A percentile compares a stretch with the other conserved stretches of the same genome.
These are phyloP conservation scores for Penicillium pulvis DNA, from an alignment of 495 filamentous ascomycete species.

Conservation along the genomic window DNA sequence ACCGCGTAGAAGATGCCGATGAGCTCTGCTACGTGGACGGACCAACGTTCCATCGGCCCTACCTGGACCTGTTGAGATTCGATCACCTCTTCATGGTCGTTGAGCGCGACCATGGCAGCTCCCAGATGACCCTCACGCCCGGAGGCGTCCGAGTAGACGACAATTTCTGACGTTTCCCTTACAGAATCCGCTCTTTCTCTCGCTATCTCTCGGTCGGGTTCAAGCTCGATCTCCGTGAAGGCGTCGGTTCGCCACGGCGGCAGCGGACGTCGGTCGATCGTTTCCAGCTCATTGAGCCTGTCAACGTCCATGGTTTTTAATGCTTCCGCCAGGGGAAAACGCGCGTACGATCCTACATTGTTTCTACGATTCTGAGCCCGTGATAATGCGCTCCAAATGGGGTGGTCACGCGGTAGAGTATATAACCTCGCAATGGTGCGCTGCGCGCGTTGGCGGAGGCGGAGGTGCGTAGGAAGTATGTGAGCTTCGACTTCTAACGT, in stretches of 20 bases:
- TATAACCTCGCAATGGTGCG: conserved; percentile 8
- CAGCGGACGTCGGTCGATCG: conserved; percentile 23
- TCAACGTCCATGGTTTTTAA: conserved; percentile 17
- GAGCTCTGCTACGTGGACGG: conserved; percentile 26
- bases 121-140: conserved; percentile 20
- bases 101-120: conserved; percentile 12
- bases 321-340: conserved; percentile 22
- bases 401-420: conserved; percentile 17
- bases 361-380: conserved; percentile 17
- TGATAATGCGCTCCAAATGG: conserved; percentile 11
- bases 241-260: conserved; percentile 20
- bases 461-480: conserved; percentile 9
- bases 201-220: conserved; percentile 21
- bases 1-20: conserved; percentile 26
- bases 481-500: conserved; percentile 11
- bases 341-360: conserved; percentile 4
- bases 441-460: conserved; percentile 14
- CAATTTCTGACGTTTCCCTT: conserved; percentile 8
- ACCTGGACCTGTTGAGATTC: conserved; percentile 24
- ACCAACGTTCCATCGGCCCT: conserved; percentile 26
- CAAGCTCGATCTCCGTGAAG: conserved; percentile 27
- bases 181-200: conserved; percentile 14
- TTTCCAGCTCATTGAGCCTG: conserved; percentile 20
- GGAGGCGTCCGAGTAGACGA: conserved; percentile 27
- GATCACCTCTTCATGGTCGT: conserved; percentile 6